Evolutionary conservation across 306 rosid genomes (phyloP).

Genomic region (Fagus sylvatica): DNA sequence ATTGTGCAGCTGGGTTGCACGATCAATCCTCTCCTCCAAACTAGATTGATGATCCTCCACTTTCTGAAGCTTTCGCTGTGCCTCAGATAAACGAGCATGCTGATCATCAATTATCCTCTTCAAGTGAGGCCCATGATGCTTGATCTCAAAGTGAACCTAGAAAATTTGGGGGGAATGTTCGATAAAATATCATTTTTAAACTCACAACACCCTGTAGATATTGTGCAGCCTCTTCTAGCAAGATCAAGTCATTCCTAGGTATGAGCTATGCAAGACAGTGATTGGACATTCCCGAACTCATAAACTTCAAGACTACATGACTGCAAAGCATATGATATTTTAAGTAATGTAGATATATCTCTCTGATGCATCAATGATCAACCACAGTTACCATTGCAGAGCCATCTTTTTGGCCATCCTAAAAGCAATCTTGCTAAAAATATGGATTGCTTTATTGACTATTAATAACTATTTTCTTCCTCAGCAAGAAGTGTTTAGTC

Average conservation of each 20-base stretch:
- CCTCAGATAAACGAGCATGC: slow-evolving; percentile 59
- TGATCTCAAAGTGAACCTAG: slow-evolving; percentile 82
- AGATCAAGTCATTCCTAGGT: slow-evolving; percentile 1
- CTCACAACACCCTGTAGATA: slow-evolving; percentile 8
- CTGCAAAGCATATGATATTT: not conserved
- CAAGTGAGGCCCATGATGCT: slow-evolving; percentile 86
- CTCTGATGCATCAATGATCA: not conserved
- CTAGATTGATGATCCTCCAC: slow-evolving; percentile 56
- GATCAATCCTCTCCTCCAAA: slow-evolving; percentile 55
- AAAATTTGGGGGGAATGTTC: not conserved
- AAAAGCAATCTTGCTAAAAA: not conserved
- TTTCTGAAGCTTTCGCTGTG: slow-evolving; percentile 56
- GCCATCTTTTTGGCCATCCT: not conserved
- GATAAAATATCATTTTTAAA: slow-evolving; percentile 20
- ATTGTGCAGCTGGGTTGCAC: slow-evolving; percentile 57
- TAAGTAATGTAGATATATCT: not conserved
- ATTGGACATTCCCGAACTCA: not conserved
- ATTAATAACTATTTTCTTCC: not conserved
- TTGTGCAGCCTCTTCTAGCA: not conserved
- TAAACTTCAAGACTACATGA: not conserved
- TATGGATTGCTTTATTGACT: not conserved
- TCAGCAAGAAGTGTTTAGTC: not conserved
- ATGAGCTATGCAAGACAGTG: not conserved
- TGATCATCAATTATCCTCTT: slow-evolving; percentile 73
- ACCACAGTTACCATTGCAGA: no score